Base-by-base conservation (phyloP, 306 rosid genomes). In the Quercus agrifolia region DNA sequence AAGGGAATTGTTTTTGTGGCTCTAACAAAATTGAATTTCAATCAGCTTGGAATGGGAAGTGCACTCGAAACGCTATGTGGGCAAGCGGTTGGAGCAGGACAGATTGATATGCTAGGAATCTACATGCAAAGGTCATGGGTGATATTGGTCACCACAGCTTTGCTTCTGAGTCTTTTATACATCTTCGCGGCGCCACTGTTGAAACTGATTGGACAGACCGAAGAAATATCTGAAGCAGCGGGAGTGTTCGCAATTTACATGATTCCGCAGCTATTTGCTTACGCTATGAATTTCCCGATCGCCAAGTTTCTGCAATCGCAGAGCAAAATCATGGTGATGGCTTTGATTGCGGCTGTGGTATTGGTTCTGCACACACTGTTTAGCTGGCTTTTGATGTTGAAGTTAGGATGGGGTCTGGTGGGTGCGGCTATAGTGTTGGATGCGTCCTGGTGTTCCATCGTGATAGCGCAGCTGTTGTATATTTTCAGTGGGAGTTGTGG, bases 81-180 rank as follows among this genome's bases (percentile, higher is more conserved):
- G 15, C 99, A 94, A 81, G 97, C 99, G 0, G 84, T 75, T 2
- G 99, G 99, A 30, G 97, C 95, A 0, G 95, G 99, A 6, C 88
- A 91, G 71, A 4, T 90, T 1, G 85, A 91, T 4, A 92, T 94
- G 99, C 70, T 94, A 8, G 99, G 99, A 4, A 75, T 91, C 19
- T 94, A 92, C 86, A 86, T 92, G 97, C 99, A 94, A 76, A 84
- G 97, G 20, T 94, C 99, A 25, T 91, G 95, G 97, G 88, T 94
- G 56, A 92, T 94, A 23, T 83, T 94, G 3, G 64, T 83, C 76
- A 1, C 81, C 2, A 86, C 97, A 6, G 91, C 84, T 4, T 5
- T 88, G 4, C 0, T 90, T 0, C 33, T 94, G 23, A 38, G 72
- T 14, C 78, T 89, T 1, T 64, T 90, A 1, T 94, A 91, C 87